Base-by-base conservation (phyloP, 352 stramenopile species). In the Pythium grandisporangium region DNA sequence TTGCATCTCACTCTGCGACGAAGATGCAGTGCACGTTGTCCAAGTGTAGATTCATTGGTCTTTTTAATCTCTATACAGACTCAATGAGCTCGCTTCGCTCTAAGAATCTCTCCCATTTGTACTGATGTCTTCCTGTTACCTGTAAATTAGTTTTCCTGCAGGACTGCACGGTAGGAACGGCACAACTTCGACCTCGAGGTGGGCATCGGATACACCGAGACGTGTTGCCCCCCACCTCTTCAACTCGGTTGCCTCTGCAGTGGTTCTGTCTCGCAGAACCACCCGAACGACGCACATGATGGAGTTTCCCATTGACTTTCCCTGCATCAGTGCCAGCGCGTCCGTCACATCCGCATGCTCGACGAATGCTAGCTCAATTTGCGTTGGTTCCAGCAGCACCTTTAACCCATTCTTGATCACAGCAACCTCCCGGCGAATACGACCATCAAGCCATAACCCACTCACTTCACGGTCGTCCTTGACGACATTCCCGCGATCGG, bases 11-110 rank as follows among this genome's bases (percentile, higher is more conserved):
- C 82, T 99, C 33, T 90, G 75, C 11, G 98, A 98, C 55, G 73
- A 96, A 32, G 85, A 98, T 38, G 96, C 95, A 12, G 64, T 98
- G 21, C 95, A 99, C 61, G 94, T 98, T 51, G 72, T 98, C 20
- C 71, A 90, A 51, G 47, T 89, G 44, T 83, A 20, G 33, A 38
- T 11, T 38, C 13, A 38, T 38, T 38, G 33, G 33, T 38, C 33
- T 20, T 20, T 38, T 38, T 16, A 20, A 38, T 38, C 11, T 11
- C 13, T 38, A 38, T 38, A 38, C 33, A 8, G 27, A n/a, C n/a
- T n/a, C n/a, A n/a, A n/a, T n/a, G n/a, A n/a, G n/a, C n/a, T 42
- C 36, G 22, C n/a, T 22, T 42, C 21, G 36, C 21, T 44, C 35
- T 10, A n/a, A n/a, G n/a, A 19, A 38, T 38, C 27, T 33, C 27